Base-by-base conservation (phyloP, 1,139 yeast genomes). In the Hyphopichia khmerensis region DNA sequence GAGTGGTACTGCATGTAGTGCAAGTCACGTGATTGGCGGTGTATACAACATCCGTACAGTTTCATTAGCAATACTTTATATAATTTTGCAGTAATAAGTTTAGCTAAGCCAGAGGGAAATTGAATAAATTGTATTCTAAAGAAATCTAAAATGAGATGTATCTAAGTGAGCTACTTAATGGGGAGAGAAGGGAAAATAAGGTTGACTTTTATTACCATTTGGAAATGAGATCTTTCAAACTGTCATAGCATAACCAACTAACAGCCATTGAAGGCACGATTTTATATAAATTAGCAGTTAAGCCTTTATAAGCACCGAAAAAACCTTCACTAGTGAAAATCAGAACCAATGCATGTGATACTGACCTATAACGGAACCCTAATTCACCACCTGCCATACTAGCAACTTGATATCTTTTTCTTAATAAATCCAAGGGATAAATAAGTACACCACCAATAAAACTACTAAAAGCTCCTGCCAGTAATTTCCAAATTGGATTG, bases 201-300 rank as follows among this genome's bases (percentile, higher is more conserved):
- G n/a, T n/a, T n/a, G n/a, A n/a, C n/a, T n/a, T n/a, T n/a, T n/a
- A n/a, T 47, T 48, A 72, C 77, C 77, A 70, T 18, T 44, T 40
- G 8, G 59, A 59, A 16, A 73, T 63, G 27, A 54, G 48, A 14
- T 62, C 83, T 55, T 76, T 77, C 19, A 86, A 70, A 34, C 80
- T 62, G 59, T 91, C 98, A 63, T 87, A 91, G 47, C 87, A 81
- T 45, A 87, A 70, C 96, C 96, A 93, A 48, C 91, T 87, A 17
- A 91, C 90, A 2, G 98, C 98, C 93, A 91, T 91, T 8, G 95
- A 84, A 0, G 97, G 97, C 33, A 89, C 87, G 3, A 91, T 95
- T 61, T 91, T 91, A 67, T 89, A 84, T 59, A 91, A 72, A 58
- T 91, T 91, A 2, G 97, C 96, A 2, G 86, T 77, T 56, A 91